phyloP scores from a whole-genome alignment of 495 filamentous ascomycete genomes.

The Aspergillus bertholletiae region DNA sequence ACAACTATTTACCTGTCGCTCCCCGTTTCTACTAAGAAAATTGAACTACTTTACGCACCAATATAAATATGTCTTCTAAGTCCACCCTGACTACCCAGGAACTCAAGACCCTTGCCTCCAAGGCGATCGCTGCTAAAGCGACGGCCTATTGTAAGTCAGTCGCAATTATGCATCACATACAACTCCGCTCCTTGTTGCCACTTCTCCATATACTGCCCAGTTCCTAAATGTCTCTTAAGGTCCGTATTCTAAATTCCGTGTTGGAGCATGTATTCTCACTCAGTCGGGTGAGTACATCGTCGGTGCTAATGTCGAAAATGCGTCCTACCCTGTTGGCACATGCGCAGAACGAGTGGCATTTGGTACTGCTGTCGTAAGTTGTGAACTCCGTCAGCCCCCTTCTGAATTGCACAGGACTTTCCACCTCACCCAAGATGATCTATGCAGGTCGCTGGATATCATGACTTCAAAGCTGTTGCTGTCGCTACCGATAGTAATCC shows the following conservation, averaged over 20 bases:
- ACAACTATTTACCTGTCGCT: not conserved
- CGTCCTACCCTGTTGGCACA: slow-evolving; percentile 83
- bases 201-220: not conserved
- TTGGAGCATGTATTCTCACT: slow-evolving; percentile 78
- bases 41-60: not conserved
- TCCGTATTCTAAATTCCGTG: slow-evolving; percentile 90
- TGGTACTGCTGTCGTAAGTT: slow-evolving; percentile 67
- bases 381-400: not conserved
- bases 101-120: slow-evolving; percentile 55
- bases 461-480: slow-evolving; percentile 74
- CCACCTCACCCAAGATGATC: not conserved
- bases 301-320: slow-evolving; percentile 95
- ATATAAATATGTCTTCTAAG: slow-evolving; percentile 16
- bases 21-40: too few relatives aligned
- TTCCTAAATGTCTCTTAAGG: slow-evolving; percentile 37
- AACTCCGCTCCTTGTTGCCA: not conserved
- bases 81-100: slow-evolving; percentile 55
- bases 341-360: slow-evolving; percentile 92
- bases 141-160: slow-evolving; percentile 66
- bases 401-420: not conserved
- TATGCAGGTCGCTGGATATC: slow-evolving; percentile 56
- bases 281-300: slow-evolving; percentile 55
- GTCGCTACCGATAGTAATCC: slow-evolving; percentile 77
- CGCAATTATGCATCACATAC: not conserved
- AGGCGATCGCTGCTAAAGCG: slow-evolving; percentile 62